Conservation (phyloP, 495 filamentous ascomycete genomes). For the Hypoxylon crocopeplum region DNA sequence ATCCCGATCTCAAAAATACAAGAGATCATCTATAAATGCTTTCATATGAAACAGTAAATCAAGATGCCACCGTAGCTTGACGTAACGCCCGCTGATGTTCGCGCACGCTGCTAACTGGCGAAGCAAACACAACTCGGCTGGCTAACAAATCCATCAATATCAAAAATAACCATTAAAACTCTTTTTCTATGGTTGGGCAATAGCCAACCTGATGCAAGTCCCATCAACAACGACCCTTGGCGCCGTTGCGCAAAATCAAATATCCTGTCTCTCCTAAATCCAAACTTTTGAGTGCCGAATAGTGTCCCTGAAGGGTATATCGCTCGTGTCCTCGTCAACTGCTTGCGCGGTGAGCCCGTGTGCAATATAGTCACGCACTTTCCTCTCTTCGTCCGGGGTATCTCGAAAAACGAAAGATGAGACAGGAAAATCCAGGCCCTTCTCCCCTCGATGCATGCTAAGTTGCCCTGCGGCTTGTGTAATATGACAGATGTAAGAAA, state of each 20-base stretch:
- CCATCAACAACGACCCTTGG: constrained; percentile 17
- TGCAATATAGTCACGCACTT: constrained; percentile 26
- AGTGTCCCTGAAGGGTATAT: constrained; percentile 36
- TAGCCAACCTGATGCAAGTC: constrained; percentile 25
- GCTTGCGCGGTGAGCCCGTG: constrained; percentile 35
- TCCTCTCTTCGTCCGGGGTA: constrained; percentile 41
- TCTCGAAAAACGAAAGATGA: constrained; percentile 44
- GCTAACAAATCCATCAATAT: constrained; percentile 32
- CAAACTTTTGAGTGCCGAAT: constrained; percentile 38
- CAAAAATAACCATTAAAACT: constrained; percentile 37
- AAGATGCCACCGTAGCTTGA: constrained; percentile 29
- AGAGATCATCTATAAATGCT: constrained; percentile 39
- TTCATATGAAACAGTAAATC: constrained; percentile 23
- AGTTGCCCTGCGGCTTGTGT: constrained; percentile 43
- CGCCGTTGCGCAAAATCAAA: constrained; percentile 23
- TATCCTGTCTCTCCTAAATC: constrained; percentile 24
- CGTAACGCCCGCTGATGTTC: constrained; percentile 31
- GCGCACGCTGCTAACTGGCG: constrained; percentile 25
- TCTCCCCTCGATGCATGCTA: constrained; percentile 38
- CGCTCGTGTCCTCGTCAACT: constrained; percentile 36
- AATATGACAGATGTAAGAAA: constrained; percentile 45
- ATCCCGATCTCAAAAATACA: constrained; percentile 29
- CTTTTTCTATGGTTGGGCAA: constrained; percentile 27
- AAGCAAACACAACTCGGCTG: constrained; percentile 29
- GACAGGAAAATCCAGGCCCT: constrained; percentile 44